phyloP scores from a whole-genome alignment of 768 basidiomycete genomes.

The Leucosporidium creatinivorum region DNA sequence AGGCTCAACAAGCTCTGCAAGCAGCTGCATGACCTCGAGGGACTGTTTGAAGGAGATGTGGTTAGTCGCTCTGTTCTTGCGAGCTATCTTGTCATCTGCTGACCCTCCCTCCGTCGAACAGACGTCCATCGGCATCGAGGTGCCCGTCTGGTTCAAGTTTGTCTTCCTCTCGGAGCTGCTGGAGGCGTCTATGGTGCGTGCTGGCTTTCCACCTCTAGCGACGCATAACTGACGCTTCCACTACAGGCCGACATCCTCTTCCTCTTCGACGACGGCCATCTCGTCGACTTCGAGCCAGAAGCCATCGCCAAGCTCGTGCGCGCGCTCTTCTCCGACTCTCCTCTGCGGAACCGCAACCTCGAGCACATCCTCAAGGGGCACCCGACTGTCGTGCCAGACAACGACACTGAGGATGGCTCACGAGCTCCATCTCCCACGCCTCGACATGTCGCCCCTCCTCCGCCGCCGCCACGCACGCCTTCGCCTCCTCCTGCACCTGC shows the following conservation, averaged over 20 bases:
- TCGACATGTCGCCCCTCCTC: too few relatives aligned
- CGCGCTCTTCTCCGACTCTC: slow-evolving; percentile 42
- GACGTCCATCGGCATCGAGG: slow-evolving; percentile 41
- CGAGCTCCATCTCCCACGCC: too few relatives aligned
- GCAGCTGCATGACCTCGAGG: slow-evolving; percentile 42
- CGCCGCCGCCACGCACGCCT: too few relatives aligned
- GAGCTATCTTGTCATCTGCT: fast-evolving
- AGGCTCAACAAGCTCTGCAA: slow-evolving; percentile 43
- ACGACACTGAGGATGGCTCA: neutral
- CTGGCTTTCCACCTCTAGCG: neutral
- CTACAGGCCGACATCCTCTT: slow-evolving; percentile 46
- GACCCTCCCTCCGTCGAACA: neutral
- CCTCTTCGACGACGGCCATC: slow-evolving; percentile 44
- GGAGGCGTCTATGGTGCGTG: slow-evolving; percentile 37
- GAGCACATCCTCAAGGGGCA: slow-evolving; percentile 31
- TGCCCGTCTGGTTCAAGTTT: slow-evolving; percentile 46
- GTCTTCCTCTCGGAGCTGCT: slow-evolving; percentile 47
- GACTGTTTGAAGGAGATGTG: slow-evolving; percentile 37
- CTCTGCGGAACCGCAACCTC: slow-evolving; percentile 33
- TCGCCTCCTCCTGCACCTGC: too few relatives aligned
- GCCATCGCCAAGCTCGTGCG: slow-evolving; percentile 44
- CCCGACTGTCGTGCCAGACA: neutral
- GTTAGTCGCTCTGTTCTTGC: neutral
- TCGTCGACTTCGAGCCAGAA: slow-evolving; percentile 44
- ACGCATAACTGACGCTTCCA: slow-evolving; percentile 8